phyloP scores from a whole-genome alignment of 164 flowering plant species.

The Tinospora cordifolia region DNA sequence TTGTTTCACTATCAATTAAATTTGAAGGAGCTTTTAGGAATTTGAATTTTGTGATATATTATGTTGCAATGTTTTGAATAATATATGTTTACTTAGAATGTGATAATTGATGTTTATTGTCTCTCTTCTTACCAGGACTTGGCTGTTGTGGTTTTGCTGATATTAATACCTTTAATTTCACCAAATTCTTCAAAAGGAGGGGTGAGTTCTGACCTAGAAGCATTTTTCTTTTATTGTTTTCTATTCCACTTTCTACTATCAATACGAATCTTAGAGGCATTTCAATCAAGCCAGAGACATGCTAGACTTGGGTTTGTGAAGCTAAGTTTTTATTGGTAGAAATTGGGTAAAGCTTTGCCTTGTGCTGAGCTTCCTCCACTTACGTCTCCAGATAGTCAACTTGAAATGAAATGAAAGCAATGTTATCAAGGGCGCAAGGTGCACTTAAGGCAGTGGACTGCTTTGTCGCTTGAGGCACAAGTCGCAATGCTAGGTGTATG shows the following conservation, averaged over 20 bases:
- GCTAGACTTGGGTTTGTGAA: neutral
- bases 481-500: too few relatives aligned
- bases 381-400: too few relatives aligned
- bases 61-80: neutral
- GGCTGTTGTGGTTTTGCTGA: conserved; percentile 98
- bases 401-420: too few relatives aligned
- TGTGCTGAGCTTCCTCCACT: too few relatives aligned
- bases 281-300: neutral
- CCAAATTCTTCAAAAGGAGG: conserved; percentile 99
- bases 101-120: neutral
- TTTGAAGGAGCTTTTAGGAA: conserved; percentile 1
- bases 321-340: neutral
- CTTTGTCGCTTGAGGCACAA: too few relatives aligned
- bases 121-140: conserved; percentile 60
- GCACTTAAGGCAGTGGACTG: too few relatives aligned
- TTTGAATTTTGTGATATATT: neutral
- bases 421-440: too few relatives aligned
- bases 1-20: neutral
- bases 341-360: too few relatives aligned
- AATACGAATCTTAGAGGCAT: neutral
- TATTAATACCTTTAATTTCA: conserved; percentile 95
- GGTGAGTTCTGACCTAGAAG: conserved; percentile 36
- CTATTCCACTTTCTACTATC: neutral
- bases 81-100: neutral
- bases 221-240: conserved; percentile 2